Evolutionary conservation across 768 basidiomycete species (phyloP), one percentile per base, ranked within the genome.

Genomic region (Suillus paluster): DNA sequence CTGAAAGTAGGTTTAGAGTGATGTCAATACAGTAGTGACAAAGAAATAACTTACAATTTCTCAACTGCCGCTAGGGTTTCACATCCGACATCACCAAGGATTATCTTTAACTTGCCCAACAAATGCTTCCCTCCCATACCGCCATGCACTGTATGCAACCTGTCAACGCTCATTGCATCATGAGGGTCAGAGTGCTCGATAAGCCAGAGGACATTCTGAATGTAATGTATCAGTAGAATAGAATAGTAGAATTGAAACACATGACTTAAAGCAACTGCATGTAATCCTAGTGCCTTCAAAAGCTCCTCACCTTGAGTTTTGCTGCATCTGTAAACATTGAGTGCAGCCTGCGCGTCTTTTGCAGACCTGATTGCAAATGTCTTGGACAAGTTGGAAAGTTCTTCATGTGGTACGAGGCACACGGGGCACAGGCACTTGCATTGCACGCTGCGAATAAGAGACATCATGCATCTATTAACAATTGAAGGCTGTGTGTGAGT

Each of bases 141-240:
- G 44, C 62, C 62, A 50, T 71, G 49, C 61, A 77, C 66, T 15
- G 66, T 64, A 65, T 82, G 81, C 30, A 81, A 71, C 3, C 69
- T 65, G 63, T 83, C 80, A 60, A 73, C 79, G 17, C 75, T 75
- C 0, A 75, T 25, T 48, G 77, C 73, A 5, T 52, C 21, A 58
- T 76, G 65, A 23, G 75, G 73, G 61, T 81, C 78, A 10, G 74
- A 77, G 59, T 73, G 49, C n/a, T 54, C 52, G 10, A 81, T 41
- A 0, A 34, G 50, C 79, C 78, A 81, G 62, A 81, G 80, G 11
- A 73, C 73, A 70, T 79, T 81, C 78, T 81, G 34, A 11, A 30
- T 0, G n/a, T n/a, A n/a, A 17, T 10, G 11, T 33, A 30, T 57
- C 19, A 44, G 57, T 54, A 14, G n/a, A 45, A 7, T 3, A 45